phyloP scores from a whole-genome alignment of 441 rosid genomes.

The Gossypium aridum region DNA sequence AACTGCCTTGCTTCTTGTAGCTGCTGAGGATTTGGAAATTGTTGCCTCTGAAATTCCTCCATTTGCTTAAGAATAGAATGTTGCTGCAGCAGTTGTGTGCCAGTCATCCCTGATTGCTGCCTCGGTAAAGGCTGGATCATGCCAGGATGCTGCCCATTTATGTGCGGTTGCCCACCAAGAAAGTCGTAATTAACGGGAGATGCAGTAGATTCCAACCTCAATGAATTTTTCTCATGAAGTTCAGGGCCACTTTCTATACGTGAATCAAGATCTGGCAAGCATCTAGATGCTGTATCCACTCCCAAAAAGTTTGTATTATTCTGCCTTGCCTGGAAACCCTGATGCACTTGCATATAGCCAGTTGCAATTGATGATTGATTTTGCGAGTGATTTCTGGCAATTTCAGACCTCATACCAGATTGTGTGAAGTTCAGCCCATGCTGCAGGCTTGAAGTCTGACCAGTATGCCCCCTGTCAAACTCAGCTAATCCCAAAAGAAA shows the following conservation, averaged over 20 bases:
- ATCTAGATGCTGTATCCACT: conserved; percentile 47
- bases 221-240: conserved; percentile 38
- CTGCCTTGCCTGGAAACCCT: conserved; percentile 37
- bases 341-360: conserved; percentile 60
- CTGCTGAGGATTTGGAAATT: conserved; percentile 50
- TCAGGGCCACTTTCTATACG: conserved; percentile 43
- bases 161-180: conserved; percentile 64
- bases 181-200: conserved; percentile 64
- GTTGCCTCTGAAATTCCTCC: conserved; percentile 67
- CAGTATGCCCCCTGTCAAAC: conserved; percentile 37
- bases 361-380: conserved; percentile 40
- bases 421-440: conserved; percentile 46
- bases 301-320: conserved; percentile 53
- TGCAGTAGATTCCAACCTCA: conserved; percentile 51
- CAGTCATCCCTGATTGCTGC: conserved; percentile 60
- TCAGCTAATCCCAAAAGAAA: conserved; percentile 42
- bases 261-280: conserved; percentile 38
- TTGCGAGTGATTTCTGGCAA: conserved; percentile 37
- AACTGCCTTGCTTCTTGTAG: conserved; percentile 45
- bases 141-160: conserved; percentile 49
- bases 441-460: conserved; percentile 38
- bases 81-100: conserved; percentile 70
- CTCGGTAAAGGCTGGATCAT: conserved; percentile 56
- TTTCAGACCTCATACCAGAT: conserved; percentile 48
- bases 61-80: conserved; percentile 60